Conservation (phyloP, 352 stramenopile species). For the Hyaloperonospora arabidopsidis region DNA sequence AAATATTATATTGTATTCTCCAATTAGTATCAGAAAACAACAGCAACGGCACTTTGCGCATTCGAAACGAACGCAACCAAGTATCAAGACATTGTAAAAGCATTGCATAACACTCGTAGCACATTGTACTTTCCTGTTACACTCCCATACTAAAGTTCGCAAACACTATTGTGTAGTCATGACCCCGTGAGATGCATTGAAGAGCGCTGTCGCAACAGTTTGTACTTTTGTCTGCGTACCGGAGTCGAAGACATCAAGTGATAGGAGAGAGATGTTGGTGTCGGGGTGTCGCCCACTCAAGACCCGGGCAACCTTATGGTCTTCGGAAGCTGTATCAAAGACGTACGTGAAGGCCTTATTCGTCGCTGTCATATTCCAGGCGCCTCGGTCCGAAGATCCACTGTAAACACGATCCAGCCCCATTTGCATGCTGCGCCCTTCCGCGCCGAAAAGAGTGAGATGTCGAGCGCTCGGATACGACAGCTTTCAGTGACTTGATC, state of each 20-base stretch:
- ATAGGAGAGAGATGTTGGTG: not conserved
- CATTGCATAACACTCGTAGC: too few relatives aligned
- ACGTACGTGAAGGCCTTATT: constrained; percentile 17
- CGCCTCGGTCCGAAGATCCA: constrained; percentile 14
- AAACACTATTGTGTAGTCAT: not conserved
- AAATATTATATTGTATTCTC: too few relatives aligned
- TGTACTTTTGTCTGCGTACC: constrained; percentile 8
- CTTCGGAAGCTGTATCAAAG: not conserved
- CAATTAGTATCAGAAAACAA: too few relatives aligned
- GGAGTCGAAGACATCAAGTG: constrained; percentile 2
- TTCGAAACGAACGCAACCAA: too few relatives aligned
- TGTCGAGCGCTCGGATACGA: constrained; percentile 8
- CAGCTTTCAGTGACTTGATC: constrained; percentile 5
- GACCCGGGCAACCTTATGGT: constrained; percentile 9
- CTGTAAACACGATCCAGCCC: not conserved
- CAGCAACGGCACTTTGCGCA: too few relatives aligned
- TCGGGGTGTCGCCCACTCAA: constrained; percentile 9
- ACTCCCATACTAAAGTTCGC: too few relatives aligned
- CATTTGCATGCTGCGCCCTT: constrained; percentile 14
- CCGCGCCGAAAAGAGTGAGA: constrained; percentile 24
- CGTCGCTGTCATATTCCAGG: constrained; percentile 16
- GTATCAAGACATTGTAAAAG: too few relatives aligned
- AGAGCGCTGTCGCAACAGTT: not conserved
- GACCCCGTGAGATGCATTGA: constrained; percentile 2
- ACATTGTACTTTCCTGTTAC: too few relatives aligned